Conservation (phyloP, 305 asterid species). For the Withania somnifera region DNA sequence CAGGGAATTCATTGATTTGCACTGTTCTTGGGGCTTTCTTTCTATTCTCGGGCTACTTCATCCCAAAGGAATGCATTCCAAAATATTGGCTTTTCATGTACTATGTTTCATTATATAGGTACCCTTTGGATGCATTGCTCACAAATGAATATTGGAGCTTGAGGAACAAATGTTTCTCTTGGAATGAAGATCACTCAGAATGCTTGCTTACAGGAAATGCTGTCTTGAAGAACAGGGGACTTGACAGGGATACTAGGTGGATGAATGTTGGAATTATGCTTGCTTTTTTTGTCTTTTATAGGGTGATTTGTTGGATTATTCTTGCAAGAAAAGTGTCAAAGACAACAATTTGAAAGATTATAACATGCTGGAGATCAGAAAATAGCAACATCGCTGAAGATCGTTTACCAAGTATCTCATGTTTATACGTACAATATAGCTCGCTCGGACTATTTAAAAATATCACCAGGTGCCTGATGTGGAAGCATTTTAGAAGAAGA, state of each 20-base stretch:
- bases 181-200: conserved; percentile 11
- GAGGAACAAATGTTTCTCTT: conserved; percentile 50
- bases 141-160: conserved; percentile 71
- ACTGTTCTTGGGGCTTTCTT: conserved; percentile 84
- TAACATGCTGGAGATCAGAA: neutral
- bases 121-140: conserved; percentile 65
- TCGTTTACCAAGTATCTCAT: neutral
- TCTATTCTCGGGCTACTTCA: conserved; percentile 86
- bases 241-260: conserved; percentile 64
- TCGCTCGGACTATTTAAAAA: neutral
- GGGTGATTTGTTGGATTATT: conserved; percentile 63
- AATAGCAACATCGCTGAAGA: neutral
- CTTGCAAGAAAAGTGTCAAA: conserved; percentile 62
- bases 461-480: accelerated
- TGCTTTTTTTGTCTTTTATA: conserved; percentile 52
- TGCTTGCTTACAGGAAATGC: conserved; percentile 71
- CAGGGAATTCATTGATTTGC: conserved; percentile 76
- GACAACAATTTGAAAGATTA: conserved; percentile 29
- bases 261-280: conserved; percentile 72
- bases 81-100: conserved; percentile 89
- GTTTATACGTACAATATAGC: neutral
- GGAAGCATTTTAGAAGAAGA: neutral
- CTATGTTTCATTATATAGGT: conserved; percentile 76
- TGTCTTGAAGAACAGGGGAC: conserved; percentile 68
- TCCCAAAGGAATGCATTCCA: conserved; percentile 70